These are phyloP conservation scores for Penicillium ochrochloron DNA, from an alignment of 495 filamentous ascomycete species.

Conservation along the genomic window DNA sequence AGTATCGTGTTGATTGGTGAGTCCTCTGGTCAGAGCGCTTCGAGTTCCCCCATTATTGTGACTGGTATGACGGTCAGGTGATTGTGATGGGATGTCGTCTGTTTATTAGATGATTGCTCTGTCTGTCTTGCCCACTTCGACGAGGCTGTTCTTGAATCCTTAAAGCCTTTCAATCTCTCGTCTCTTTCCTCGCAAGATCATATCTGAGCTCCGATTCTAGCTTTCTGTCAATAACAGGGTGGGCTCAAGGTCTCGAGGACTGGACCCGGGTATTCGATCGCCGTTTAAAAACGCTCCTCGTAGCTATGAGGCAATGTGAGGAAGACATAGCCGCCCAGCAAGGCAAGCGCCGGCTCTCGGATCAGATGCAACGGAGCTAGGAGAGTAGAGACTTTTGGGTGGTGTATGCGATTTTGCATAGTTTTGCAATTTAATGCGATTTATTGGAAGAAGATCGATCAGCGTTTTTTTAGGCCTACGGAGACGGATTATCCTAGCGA, in stretches of 20 bases:
- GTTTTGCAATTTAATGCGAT: constrained; percentile 29
- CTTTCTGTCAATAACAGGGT: not conserved
- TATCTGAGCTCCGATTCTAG: not conserved
- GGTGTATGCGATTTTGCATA: constrained; percentile 24
- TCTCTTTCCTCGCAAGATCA: not conserved
- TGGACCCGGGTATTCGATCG: too few relatives aligned
- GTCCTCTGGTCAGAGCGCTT: too few relatives aligned
- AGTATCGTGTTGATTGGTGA: too few relatives aligned
- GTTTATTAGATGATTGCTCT: not conserved
- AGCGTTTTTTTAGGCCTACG: constrained; percentile 26
- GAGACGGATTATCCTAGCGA: constrained; percentile 8
- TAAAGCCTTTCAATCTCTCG: not conserved
- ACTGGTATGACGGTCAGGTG: too few relatives aligned
- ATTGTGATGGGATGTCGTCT: too few relatives aligned
- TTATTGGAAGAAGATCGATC: constrained; percentile 31
- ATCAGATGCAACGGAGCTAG: constrained; percentile 29
- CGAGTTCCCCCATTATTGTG: too few relatives aligned
- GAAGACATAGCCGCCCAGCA: too few relatives aligned
- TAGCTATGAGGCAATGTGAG: constrained; percentile 3
- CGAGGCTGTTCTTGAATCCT: not conserved
- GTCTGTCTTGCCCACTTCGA: not conserved
- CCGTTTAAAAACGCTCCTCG: too few relatives aligned
- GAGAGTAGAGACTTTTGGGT: constrained; percentile 35
- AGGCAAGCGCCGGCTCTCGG: constrained; percentile 18
- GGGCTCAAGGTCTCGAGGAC: too few relatives aligned